Evolutionary conservation across 2,329 filamentous ascomycete genomes (phyloP), one percentile per base, ranked within the genome.

Genomic region (Phaeosphaeriaceae sp.): DNA sequence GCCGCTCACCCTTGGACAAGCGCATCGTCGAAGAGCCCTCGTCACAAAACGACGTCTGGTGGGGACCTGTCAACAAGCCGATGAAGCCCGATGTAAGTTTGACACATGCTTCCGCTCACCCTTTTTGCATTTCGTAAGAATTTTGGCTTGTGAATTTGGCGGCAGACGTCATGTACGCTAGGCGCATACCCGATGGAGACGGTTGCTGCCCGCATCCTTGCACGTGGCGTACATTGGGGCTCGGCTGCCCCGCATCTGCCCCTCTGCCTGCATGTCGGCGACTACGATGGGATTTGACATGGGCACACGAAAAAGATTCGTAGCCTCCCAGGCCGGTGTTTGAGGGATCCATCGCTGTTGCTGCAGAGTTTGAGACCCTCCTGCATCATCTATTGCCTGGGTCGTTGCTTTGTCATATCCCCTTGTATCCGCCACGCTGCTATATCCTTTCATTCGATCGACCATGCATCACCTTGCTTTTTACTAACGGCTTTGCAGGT

Each of bases 41-140:
- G 63, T 98, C 95, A 66, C 89, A 97, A 80, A 89, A 95, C 56
- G 88, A 99, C 61, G 87, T 99, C 75, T 99, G 95, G 95, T 98
- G 95, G 95, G 95, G 95, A 75, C 94, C 95, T 56, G 95, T 99
- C 70, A 99, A 99, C 87, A 98, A 98, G 88, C 91, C 94, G 77
- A 99, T 99, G 95, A 89, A 88, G 69, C 88, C 93, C 72, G 93
- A 98, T 80, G 95, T 98, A 90, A 88, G 91, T 67, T 13, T 51
- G 57, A 25, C 25, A 20, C 42, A 52, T 51, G 31, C 36, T 56
- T 63, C 62, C 63, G 53, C 51, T 54, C 48, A 45, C 52, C 63
- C 57, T 53, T 53, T 46, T 57, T 57, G 48, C 55, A 55, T 53
- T 54, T 51, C 54, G 57, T 48, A 56, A 56, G 22, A 50, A 33